Evolutionary conservation across 306 rosid genomes (phyloP).

Genomic region (Astragalus membranaceus): DNA sequence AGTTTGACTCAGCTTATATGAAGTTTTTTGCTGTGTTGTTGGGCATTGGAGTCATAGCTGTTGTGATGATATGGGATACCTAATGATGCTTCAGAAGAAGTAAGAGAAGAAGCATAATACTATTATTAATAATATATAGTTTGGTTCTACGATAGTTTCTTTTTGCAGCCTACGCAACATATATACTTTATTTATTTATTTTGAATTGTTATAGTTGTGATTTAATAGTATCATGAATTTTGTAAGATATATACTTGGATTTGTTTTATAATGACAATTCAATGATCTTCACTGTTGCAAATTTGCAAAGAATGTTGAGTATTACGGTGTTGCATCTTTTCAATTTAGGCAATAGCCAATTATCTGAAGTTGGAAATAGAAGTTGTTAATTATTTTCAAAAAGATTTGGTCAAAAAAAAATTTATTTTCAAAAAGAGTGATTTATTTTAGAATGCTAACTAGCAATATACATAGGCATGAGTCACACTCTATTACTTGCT

Average conservation of each 20-base stretch:
- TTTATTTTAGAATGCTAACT: too few species aligned
- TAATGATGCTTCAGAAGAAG: constrained; percentile 24
- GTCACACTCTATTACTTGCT: too few species aligned
- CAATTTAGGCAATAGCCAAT: too few species aligned
- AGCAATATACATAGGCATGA: too few species aligned
- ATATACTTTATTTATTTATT: not conserved
- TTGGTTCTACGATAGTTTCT: not conserved
- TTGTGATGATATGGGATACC: constrained; percentile 87
- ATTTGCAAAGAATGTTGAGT: too few species aligned
- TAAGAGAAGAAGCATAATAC: not conserved
- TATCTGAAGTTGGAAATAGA: too few species aligned
- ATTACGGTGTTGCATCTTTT: too few species aligned
- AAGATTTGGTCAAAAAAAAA: too few species aligned
- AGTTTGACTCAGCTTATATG: constrained; percentile 32
- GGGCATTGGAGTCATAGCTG: constrained; percentile 64
- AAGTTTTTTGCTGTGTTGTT: constrained; percentile 57
- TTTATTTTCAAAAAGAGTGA: too few species aligned
- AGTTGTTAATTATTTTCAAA: too few species aligned
- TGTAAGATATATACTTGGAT: not conserved
- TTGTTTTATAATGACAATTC: not conserved
- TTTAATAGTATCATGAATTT: not conserved
- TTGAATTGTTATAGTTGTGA: not conserved
- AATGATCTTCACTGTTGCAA: not conserved
- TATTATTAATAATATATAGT: not conserved
- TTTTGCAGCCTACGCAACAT: not conserved